Conservation (phyloP, 73 alveolate species). For the Symbiodinium natans region DNA sequence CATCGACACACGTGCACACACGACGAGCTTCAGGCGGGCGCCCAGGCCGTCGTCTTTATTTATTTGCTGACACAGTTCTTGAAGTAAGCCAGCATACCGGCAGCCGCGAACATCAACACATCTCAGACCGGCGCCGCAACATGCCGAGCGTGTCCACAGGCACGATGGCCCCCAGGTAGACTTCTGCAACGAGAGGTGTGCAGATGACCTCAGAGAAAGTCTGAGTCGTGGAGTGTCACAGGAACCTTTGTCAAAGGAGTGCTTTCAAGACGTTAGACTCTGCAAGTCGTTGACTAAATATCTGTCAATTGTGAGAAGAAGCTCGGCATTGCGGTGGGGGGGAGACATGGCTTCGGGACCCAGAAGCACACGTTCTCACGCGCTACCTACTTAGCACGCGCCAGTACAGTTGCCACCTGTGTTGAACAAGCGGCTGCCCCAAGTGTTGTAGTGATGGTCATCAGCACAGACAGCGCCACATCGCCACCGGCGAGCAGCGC, state of each 20-base stretch:
- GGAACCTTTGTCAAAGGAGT: too few relatives aligned
- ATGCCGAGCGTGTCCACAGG: slow-evolving; percentile 73
- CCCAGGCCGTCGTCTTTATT: too few relatives aligned
- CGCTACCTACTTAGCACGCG: not conserved
- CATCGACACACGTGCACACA: not conserved
- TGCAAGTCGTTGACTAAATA: too few relatives aligned
- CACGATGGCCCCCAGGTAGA: slow-evolving; percentile 89
- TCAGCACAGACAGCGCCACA: slow-evolving; percentile 77
- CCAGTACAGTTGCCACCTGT: not conserved
- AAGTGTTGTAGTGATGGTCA: slow-evolving; percentile 88
- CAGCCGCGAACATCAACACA: too few relatives aligned
- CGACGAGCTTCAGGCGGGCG: too few relatives aligned
- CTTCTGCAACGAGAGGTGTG: slow-evolving; percentile 72
- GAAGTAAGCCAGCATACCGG: too few relatives aligned
- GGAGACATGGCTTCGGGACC: too few relatives aligned
- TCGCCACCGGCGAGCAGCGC: slow-evolving; percentile 84
- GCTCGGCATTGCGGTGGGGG: too few relatives aligned
- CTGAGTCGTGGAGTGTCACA: too few relatives aligned
- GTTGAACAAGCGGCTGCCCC: slow-evolving; percentile 24
- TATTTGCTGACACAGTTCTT: too few relatives aligned
- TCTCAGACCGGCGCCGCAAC: slow-evolving; percentile 5
- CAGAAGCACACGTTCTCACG: not conserved
- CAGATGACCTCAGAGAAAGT: slow-evolving; percentile 30
- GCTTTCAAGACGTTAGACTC: too few relatives aligned
- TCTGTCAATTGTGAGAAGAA: too few relatives aligned